These are phyloP conservation scores for Microsporum audouinii DNA, from an alignment of 2,329 filamentous ascomycete species.

Conservation along the genomic window DNA sequence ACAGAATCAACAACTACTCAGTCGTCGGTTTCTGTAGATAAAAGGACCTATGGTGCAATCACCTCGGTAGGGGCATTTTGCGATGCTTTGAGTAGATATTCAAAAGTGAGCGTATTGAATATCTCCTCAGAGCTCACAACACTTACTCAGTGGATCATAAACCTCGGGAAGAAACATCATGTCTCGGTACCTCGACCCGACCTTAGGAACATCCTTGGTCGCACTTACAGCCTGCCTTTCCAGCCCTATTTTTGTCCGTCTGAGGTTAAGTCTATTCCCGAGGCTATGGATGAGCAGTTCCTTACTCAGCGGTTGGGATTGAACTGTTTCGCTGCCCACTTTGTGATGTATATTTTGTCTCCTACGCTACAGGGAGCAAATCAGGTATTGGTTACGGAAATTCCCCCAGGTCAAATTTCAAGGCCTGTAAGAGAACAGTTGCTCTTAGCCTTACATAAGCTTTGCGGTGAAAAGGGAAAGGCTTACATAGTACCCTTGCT, in stretches of 20 bases:
- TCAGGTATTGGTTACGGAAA: neutral
- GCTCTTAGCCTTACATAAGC: neutral
- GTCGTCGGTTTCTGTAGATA: slow-evolving; percentile 17
- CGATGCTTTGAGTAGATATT: slow-evolving; percentile 12
- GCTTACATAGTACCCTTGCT: neutral
- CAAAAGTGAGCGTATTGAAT: slow-evolving; percentile 6
- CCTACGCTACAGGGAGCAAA: neutral
- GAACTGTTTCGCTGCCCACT: neutral
- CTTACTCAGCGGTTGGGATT: neutral
- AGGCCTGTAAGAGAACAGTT: neutral
- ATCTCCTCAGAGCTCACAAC: slow-evolving; percentile 27
- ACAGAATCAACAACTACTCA: neutral
- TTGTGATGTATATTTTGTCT: neutral
- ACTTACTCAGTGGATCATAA: slow-evolving; percentile 46
- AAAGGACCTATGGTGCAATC: slow-evolving; percentile 13
- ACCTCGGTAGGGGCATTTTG: slow-evolving; percentile 20
- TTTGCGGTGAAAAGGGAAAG: neutral
- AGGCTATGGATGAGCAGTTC: neutral
- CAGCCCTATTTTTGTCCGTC: neutral
- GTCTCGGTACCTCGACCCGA: slow-evolving; percentile 5
- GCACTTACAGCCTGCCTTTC: neutral
- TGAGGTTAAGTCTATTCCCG: neutral
- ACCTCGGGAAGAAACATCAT: slow-evolving; percentile 40
- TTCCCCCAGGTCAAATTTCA: neutral
- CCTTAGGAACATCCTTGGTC: neutral